Evolutionary conservation across 2,329 filamentous ascomycete genomes (phyloP).

Genomic region (Amesomyces nigricolor): DNA sequence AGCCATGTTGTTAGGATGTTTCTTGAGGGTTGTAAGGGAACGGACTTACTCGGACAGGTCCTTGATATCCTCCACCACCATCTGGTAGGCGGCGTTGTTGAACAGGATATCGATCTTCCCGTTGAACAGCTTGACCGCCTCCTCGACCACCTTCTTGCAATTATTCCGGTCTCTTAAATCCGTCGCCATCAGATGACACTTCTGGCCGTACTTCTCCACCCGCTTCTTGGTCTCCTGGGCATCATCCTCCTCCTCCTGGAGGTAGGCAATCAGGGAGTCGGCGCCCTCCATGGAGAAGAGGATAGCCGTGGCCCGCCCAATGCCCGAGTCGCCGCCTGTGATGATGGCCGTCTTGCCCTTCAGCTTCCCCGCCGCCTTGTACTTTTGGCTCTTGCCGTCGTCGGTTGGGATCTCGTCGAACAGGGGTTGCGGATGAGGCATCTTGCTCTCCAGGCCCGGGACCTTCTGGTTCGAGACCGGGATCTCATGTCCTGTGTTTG

Average conservation of each 20-base stretch:
- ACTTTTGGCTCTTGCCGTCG: conserved; percentile 62
- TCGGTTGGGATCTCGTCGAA: conserved; percentile 62
- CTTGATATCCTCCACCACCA: conserved; percentile 65
- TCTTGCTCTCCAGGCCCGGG: conserved; percentile 39
- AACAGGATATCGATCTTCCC: conserved; percentile 64
- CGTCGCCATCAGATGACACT: conserved; percentile 57
- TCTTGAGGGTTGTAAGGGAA: background rate
- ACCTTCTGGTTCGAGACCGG: conserved; percentile 39
- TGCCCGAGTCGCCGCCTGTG: conserved; percentile 75
- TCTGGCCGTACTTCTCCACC: conserved; percentile 61
- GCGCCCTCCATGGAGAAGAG: conserved; percentile 79
- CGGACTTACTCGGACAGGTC: conserved; percentile 62
- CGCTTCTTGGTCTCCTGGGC: conserved; percentile 67
- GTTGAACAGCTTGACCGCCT: conserved; percentile 60
- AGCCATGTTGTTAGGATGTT: background rate
- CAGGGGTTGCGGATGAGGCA: conserved; percentile 52
- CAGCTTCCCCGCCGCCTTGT: conserved; percentile 71
- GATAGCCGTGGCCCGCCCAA: conserved; percentile 69
- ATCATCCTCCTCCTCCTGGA: conserved; percentile 70
- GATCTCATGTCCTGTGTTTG: conserved; percentile 33
- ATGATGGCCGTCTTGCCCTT: conserved; percentile 70
- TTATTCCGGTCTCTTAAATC: conserved; percentile 62
- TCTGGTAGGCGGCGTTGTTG: conserved; percentile 71
- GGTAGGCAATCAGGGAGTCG: conserved; percentile 65
- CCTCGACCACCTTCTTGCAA: conserved; percentile 64